Base-by-base conservation (phyloP, 1,284 basidiomycete species). In the Sporisorium sorghi region DNA sequence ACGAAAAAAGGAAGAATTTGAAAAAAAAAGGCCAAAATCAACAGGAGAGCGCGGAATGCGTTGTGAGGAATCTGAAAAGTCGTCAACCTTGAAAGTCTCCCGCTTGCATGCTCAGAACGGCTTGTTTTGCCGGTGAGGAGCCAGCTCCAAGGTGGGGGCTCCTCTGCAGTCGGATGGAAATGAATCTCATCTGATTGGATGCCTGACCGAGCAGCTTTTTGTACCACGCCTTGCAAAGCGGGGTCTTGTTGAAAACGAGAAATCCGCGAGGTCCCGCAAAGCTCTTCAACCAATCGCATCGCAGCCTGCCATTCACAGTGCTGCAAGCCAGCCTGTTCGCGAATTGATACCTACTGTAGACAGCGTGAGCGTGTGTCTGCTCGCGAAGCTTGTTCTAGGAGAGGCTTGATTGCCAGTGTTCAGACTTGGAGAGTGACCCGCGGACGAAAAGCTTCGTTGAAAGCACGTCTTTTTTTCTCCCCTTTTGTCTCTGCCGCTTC, bases 181-280 rank as follows among this genome's bases (percentile, higher is more conserved):
- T 69, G 67, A 57, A 63, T 57, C n/a, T 43, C 53, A 70, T 70
- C 67, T 70, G 67, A 70, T 70, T 70, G 67, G 67, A 60, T 49
- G 28, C 28, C 7, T 37, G 44, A 21, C 21, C 26, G 37, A 49
- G 46, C 46, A 5, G 28, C 28, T 5, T 30, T 30, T 9, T n/a
- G 44, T 46, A 51, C 30, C 28, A 42, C 32, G 32, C 33, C 12
- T 17, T 11, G 43, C n/a, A 42, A 43, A 42, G 57, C n/a, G 57
- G 54, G 43, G 47, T 55, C 43, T 19, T 19, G 43, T 14, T 46
- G 32, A 44, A 55, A 46, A 44, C 33, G 15, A 15, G 15, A 17
- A 23, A 48, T 56, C 54, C 65, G 50, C 64, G 40, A 60, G 49
- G 19, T 53, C 30, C 64, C 64, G 58, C 53, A 37, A 40, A 14